Evolutionary conservation across 495 filamentous ascomycete genomes (phyloP), one percentile per base, ranked within the genome.

Genomic region (Copromyces sp.): DNA sequence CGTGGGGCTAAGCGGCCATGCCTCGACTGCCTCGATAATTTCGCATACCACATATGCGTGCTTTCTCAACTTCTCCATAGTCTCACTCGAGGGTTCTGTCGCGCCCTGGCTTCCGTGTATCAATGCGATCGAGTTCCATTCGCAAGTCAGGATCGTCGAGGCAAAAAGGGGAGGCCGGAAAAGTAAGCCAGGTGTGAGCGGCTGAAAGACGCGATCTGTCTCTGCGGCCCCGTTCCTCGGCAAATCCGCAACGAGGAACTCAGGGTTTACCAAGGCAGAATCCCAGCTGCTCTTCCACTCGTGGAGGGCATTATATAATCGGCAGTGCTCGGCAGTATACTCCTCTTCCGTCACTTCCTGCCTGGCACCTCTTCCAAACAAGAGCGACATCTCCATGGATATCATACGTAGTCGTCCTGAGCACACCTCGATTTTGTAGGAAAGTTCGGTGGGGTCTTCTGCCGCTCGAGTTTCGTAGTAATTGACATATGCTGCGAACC

Each of bases 71-170:
- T 90, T 89, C 29, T 83, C 79, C 32, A 84, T 79, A 0, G 86
- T 82, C 42, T 87, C 85, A 59, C 85, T 84, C 32, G 84, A 80
- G 44, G 88, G 75, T 11, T 84, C 81, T 59, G 85, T 80, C 40
- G 89, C 84, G 14, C 89, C 85, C 75, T 94, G 92, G 75, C 92
- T 91, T 69, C 88, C 90, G 80, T 91, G 93, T 91, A 95, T 93
- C 68, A 95, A 82, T 9, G 91, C 86, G 16, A 95, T 87, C 37
- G 90, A 90, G 73, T 92, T 90, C 83, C 93, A 92, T 77, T 97
- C 93, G 71, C 93, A 86, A 73, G 86, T 85, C n/a, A 91, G 81
- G 72, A 90, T 88, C 72, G 97, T 98, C 41, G 82, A 84, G 37
- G 81, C 84, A 83, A 91, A 97, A 4, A 94, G 79, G 1, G 88